A percentile compares a stretch with the other conserved stretches of the same genome.
phyloP scores from a whole-genome alignment of 495 filamentous ascomycete genomes.

The Aspergillus coremiiformis region DNA sequence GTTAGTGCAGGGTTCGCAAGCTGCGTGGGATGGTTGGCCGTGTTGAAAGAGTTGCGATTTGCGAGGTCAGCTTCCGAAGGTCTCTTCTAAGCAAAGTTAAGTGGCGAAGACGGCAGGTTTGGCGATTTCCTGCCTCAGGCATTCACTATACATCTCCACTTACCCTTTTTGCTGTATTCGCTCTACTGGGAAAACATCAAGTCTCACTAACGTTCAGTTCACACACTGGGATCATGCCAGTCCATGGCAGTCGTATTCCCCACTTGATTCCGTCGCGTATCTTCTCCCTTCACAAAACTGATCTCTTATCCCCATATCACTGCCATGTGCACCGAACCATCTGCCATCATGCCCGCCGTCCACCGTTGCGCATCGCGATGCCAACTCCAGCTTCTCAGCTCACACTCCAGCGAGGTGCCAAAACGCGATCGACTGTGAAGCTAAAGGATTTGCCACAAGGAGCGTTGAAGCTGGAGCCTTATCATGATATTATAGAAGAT shows the following conservation, averaged over 20 bases:
- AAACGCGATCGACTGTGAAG: constrained; percentile 48
- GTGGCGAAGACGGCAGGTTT: constrained; percentile 38
- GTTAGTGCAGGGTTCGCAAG: constrained; percentile 23
- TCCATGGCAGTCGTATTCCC: constrained; percentile 16
- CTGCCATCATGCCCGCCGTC: constrained; percentile 29
- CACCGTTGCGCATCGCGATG: constrained; percentile 13
- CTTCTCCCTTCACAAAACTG: background rate
- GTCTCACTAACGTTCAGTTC: background rate
- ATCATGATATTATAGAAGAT: constrained; percentile 39
- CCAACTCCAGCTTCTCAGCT: constrained; percentile 8
- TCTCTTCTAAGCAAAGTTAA: constrained; percentile 35
- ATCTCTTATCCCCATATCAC: constrained; percentile 5
- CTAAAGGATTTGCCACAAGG: constrained; percentile 63
- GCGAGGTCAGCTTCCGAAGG: constrained; percentile 11
- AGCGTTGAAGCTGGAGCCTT: constrained; percentile 39
- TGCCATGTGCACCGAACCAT: constrained; percentile 24
- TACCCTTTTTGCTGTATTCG: background rate
- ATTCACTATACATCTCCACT: constrained; percentile 3
- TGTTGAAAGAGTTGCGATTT: constrained; percentile 15
- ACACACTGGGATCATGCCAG: constrained; percentile 5
- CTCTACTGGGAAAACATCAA: too few species aligned
- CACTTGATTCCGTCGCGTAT: constrained; percentile 5
- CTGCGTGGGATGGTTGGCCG: constrained; percentile 17
- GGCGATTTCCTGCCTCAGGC: constrained; percentile 11
- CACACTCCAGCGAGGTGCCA: constrained; percentile 32